Evolutionary conservation across 148 eudicot genomes (phyloP).

Genomic region (Chenopodium berlandieri): DNA sequence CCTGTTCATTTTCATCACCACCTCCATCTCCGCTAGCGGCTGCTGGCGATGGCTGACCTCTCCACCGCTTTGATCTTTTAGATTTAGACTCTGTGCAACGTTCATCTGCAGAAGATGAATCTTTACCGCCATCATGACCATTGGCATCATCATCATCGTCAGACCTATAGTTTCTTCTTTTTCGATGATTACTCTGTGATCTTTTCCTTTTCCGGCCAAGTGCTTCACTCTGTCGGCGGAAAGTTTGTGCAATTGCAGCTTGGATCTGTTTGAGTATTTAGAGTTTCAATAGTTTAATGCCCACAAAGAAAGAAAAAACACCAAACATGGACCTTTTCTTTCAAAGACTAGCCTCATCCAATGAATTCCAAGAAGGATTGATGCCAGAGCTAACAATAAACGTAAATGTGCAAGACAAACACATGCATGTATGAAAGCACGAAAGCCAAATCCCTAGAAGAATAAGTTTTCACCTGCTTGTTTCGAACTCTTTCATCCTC

Average conservation of each 20-base stretch:
- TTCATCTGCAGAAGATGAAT: slow-evolving; percentile 75
- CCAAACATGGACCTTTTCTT: not conserved
- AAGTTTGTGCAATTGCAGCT: slow-evolving; percentile 67
- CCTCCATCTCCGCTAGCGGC: slow-evolving; percentile 45
- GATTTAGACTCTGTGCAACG: slow-evolving; percentile 46
- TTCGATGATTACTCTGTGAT: slow-evolving; percentile 44
- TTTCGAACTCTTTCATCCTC: slow-evolving; percentile 77
- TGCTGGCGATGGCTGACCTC: slow-evolving; percentile 44
- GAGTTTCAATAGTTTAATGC: slow-evolving; percentile 14
- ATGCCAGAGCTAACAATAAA: not conserved
- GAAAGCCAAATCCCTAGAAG: not conserved
- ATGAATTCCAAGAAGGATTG: not conserved
- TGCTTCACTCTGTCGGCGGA: slow-evolving; percentile 68
- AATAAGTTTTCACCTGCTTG: slow-evolving; percentile 53
- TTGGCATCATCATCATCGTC: slow-evolving; percentile 64
- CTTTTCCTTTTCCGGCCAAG: slow-evolving; percentile 61
- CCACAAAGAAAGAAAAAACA: not conserved
- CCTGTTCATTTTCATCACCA: slow-evolving; percentile 48
- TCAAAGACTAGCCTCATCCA: slow-evolving; percentile 1
- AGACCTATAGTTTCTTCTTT: slow-evolving; percentile 53
- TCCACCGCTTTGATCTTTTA: slow-evolving; percentile 50
- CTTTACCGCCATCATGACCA: slow-evolving; percentile 49
- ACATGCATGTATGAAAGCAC: slow-evolving; percentile 2
- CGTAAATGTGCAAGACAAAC: not conserved
- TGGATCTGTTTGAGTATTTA: slow-evolving; percentile 50